Evolutionary conservation across 305 asterid species (phyloP), one percentile per base, ranked within the genome.

Genomic region (Solanum chacoense): DNA sequence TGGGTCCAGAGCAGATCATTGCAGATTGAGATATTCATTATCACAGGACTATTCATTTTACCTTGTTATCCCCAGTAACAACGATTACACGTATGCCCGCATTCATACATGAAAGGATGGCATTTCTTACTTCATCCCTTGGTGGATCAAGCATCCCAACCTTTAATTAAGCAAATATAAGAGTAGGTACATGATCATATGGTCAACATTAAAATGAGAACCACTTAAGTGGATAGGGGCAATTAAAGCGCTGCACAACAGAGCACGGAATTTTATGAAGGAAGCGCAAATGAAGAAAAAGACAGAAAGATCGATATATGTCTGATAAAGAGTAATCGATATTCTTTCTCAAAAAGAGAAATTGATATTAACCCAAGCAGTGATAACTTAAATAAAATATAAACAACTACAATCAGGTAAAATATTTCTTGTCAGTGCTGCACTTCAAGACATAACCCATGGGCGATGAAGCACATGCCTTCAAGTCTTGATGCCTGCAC

Each of bases 111-210:
- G 99, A 95, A 92, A 93, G 94, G 89, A 97, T 94, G 87, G 99
- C 99, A 89, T 94, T 93, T 89, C 93, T 93, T 73, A 97, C 99
- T 95, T 96, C 99, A 93, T 96, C 98, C 94, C 99, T 95, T 76
- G 99, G 99, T 81, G 99, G 99, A 94, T 97, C 99, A 92, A 95
- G 98, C 99, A 97, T 97, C 89, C 99, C 99, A 94, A 96, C 98
- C 99, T 97, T 92, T 40, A 42, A 28, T 42, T 40, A 42, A 28
- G 71, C 28, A 81, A 81, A 42, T 14, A 42, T 42, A 42, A 28
- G 71, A 81, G 85, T 26, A 80, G 37, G 86, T 28, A 80, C 26
- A 45, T 42, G 42, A 26, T 42, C n/a, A 42, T 42, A 42, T 80
- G 67, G n/a, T 81, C 71, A 81, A 81, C 4, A 81, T 81, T 80